Percentiles rank a stretch among this genome's conserved stretches.
These are phyloP conservation scores for Biancaea sappan DNA, from an alignment of 306 rosid species.

Conservation along the genomic window DNA sequence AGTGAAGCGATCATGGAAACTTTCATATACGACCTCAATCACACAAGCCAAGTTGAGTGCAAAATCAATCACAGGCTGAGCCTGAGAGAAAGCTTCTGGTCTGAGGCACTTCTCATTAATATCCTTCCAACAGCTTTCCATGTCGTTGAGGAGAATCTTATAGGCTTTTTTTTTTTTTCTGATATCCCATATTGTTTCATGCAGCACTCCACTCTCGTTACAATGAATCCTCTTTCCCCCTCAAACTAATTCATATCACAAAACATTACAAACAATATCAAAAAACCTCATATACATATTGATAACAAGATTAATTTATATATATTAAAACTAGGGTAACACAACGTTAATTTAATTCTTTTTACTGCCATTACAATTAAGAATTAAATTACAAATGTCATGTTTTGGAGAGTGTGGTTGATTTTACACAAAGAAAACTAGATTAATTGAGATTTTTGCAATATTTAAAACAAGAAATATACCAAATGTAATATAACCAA, in stretches of 20 bases:
- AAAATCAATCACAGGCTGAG: conserved; percentile 31
- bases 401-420: no score
- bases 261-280: not conserved
- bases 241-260: conserved; percentile 36
- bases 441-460: no score
- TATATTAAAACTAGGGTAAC: no score
- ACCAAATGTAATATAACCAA: no score
- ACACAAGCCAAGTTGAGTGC: conserved; percentile 41
- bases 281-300: not conserved
- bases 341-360: no score
- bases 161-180: conserved; percentile 25
- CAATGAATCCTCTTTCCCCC: conserved; percentile 42
- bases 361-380: no score
- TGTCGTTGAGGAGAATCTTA: not conserved
- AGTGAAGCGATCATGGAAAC: conserved; percentile 40
- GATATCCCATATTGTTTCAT: conserved; percentile 31
- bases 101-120: conserved; percentile 43
- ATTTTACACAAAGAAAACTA: no score
- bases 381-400: no score
- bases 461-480: no score
- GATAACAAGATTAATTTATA: no score
- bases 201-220: conserved; percentile 46
- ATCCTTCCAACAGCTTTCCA: conserved; percentile 41
- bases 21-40: conserved; percentile 37
- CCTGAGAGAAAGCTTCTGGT: conserved; percentile 29